Conservation (phyloP, 2,329 filamentous ascomycete genomes). For the Fusarium compactum region DNA sequence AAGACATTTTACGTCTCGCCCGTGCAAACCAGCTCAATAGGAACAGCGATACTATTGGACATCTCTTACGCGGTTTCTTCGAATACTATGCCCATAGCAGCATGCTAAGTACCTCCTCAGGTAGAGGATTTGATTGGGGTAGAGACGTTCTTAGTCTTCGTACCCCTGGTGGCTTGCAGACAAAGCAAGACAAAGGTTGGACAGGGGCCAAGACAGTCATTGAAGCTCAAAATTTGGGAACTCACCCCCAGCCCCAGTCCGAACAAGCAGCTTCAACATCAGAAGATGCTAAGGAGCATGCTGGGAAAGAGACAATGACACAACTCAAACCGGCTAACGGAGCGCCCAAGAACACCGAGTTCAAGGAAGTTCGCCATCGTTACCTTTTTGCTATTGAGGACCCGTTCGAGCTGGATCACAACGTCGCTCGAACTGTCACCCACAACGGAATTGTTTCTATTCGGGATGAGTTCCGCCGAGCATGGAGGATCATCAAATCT, state of each 20-base stretch:
- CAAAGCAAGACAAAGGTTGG: constrained; percentile 87
- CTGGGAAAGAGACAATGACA: constrained; percentile 5
- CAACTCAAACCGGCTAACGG: constrained; percentile 32
- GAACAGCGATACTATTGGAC: constrained; percentile 77
- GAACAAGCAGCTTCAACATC: constrained; percentile 27
- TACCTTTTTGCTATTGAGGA: constrained; percentile 93
- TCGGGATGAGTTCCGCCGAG: constrained; percentile 84
- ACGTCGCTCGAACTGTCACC: constrained; percentile 87
- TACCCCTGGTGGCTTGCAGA: constrained; percentile 74
- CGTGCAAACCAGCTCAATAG: constrained; percentile 69
- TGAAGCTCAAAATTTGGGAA: constrained; percentile 59
- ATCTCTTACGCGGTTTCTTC: constrained; percentile 85
- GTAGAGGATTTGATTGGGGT: constrained; percentile 81
- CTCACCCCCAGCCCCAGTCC: constrained; percentile 27
- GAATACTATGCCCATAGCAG: constrained; percentile 81
- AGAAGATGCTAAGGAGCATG: not conserved
- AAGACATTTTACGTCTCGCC: constrained; percentile 73
- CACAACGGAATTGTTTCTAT: constrained; percentile 85
- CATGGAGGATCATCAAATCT: constrained; percentile 76
- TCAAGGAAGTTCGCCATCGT: constrained; percentile 80
- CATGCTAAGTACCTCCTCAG: constrained; percentile 62
- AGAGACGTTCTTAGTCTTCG: constrained; percentile 83
- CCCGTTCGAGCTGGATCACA: constrained; percentile 89
- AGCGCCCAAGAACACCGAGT: constrained; percentile 53
- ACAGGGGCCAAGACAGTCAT: constrained; percentile 80